Percentiles rank a stretch among this genome's conserved stretches.
phyloP scores from a whole-genome alignment of 108 stramenopile species.

The Aurantiochytrium sp. region DNA sequence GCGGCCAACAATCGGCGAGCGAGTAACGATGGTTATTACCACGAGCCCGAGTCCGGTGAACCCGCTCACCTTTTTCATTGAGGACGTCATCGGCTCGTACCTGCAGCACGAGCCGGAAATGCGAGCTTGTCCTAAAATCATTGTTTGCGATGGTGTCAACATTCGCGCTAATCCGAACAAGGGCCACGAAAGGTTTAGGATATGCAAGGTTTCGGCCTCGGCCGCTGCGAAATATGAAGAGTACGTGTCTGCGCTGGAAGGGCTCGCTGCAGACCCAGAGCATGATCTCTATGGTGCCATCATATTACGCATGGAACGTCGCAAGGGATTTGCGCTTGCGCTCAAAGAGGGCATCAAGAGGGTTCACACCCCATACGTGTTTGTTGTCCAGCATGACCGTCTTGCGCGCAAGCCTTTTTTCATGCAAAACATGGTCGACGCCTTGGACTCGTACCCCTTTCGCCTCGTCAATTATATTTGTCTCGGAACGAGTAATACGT shows the following conservation, averaged over 20 bases:
- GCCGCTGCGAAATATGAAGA: neutral
- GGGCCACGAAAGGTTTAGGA: neutral
- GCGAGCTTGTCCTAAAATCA: neutral
- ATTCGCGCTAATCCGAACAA: neutral
- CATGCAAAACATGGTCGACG: neutral
- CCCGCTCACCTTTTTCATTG: neutral
- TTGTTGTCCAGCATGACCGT: neutral
- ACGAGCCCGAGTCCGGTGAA: neutral
- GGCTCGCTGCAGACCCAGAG: neutral
- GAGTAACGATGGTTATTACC: neutral
- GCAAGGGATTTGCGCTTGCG: constrained; percentile 3
- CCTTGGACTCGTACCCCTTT: neutral
- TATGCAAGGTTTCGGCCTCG: neutral
- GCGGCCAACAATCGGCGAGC: neutral
- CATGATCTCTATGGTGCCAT: neutral
- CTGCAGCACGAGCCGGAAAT: neutral
- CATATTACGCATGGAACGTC: neutral
- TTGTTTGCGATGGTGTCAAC: neutral
- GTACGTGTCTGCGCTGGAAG: neutral
- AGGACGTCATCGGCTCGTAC: neutral
- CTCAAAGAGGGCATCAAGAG: neutral
- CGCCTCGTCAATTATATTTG: neutral
- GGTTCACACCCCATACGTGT: neutral
- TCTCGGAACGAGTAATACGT: neutral
- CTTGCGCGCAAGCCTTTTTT: neutral